A percentile compares a stretch with the other conserved stretches of the same genome.
These are phyloP conservation scores for Phytophthora cactorum DNA, from an alignment of 352 stramenopile genomes.

Conservation along the genomic window DNA sequence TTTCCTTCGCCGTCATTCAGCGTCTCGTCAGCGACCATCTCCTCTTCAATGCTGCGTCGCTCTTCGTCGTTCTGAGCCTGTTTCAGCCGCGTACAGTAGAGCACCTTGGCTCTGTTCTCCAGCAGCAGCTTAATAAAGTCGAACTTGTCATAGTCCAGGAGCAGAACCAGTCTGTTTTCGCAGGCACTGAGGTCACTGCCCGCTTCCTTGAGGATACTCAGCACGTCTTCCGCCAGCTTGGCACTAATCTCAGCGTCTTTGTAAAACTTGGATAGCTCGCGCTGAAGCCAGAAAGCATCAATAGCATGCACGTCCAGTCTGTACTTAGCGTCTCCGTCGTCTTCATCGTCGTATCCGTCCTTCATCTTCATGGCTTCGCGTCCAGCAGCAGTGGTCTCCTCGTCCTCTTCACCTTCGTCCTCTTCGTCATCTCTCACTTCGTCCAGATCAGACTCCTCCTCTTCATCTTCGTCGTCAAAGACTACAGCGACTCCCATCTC, in stretches of 20 bases:
- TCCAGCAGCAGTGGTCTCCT: slow-evolving; percentile 28
- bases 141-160: slow-evolving; percentile 99
- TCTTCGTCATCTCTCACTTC: slow-evolving; percentile 79
- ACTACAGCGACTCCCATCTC: slow-evolving; percentile 98
- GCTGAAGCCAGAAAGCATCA: slow-evolving; percentile 98
- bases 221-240: slow-evolving; percentile 93
- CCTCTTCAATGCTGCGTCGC: slow-evolving; percentile 89
- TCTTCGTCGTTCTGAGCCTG: slow-evolving; percentile 95
- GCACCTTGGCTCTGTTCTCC: slow-evolving; percentile 95
- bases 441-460: slow-evolving; percentile 93
- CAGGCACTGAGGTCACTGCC: slow-evolving; percentile 84
- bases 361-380: slow-evolving; percentile 79
- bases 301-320: slow-evolving; percentile 96
- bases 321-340: slow-evolving; percentile 71
- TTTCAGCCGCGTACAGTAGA: slow-evolving; percentile 97
- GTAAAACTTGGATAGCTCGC: slow-evolving; percentile 95
- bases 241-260: slow-evolving; percentile 95
- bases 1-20: slow-evolving; percentile 87
- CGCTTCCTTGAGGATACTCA: slow-evolving; percentile 69
- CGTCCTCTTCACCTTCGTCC: slow-evolving; percentile 58
- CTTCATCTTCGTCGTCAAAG: slow-evolving; percentile 98
- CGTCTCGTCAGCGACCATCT: slow-evolving; percentile 87
- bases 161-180: slow-evolving; percentile 97
- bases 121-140: slow-evolving; percentile 99
- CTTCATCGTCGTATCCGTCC: slow-evolving; percentile 67